These are phyloP conservation scores for Mycena filopes DNA, from an alignment of 768 basidiomycete genomes.

Conservation along the genomic window DNA sequence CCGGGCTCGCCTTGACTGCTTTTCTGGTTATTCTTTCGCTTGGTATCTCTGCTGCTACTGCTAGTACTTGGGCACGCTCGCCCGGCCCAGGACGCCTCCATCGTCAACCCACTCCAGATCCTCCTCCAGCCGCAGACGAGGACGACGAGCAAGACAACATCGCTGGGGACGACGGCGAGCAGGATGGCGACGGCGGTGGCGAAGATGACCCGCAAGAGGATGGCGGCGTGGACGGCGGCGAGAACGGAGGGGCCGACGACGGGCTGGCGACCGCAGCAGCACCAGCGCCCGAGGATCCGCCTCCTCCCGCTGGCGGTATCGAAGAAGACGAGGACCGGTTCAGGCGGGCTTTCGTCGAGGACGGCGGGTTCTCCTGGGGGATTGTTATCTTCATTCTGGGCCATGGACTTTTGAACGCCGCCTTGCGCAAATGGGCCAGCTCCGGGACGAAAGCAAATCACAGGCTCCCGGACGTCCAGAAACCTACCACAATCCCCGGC, in stretches of 20 bases:
- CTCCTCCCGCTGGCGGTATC: constrained; percentile 4
- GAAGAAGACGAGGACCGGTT: neutral
- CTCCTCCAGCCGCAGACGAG: neutral
- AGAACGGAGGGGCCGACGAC: neutral
- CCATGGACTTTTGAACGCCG: neutral
- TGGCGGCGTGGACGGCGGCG: neutral
- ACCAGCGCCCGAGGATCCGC: constrained; percentile 14
- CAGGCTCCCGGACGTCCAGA: neutral
- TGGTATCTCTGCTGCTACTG: neutral
- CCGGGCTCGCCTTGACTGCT: neutral
- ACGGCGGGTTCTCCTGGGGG: neutral
- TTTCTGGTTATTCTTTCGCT: neutral
- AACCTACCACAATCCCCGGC: neutral
- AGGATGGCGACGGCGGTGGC: neutral
- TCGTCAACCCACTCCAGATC: neutral
- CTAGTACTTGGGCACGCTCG: neutral
- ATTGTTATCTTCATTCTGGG: neutral
- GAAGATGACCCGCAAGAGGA: neutral
- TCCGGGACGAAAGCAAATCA: neutral
- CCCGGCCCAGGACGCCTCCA: neutral
- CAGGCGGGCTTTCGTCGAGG: neutral
- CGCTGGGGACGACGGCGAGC: neutral
- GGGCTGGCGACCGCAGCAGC: neutral
- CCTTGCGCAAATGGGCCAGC: neutral
- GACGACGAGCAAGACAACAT: neutral